These are phyloP conservation scores for Beauveria bassiana DNA, from an alignment of 2,329 filamentous ascomycete species.

Conservation along the genomic window DNA sequence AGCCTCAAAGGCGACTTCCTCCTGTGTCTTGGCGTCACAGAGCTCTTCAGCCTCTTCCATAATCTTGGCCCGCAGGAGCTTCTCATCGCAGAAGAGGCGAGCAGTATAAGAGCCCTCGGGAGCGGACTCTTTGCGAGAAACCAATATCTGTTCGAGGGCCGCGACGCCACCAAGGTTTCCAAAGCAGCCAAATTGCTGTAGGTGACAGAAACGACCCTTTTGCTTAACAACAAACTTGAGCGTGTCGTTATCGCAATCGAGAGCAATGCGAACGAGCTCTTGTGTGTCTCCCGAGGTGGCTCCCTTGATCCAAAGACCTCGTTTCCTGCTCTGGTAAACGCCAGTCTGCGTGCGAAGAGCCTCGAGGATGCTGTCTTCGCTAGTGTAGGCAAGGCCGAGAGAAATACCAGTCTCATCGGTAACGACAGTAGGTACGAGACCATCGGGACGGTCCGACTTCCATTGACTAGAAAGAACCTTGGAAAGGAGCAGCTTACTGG, in stretches of 20 bases:
- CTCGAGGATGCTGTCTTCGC: constrained; percentile 79
- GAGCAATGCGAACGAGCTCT: constrained; percentile 71
- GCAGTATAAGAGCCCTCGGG: constrained; percentile 91
- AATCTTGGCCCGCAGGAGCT: constrained; percentile 87
- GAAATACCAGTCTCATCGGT: constrained; percentile 80
- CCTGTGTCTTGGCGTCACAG: constrained; percentile 72
- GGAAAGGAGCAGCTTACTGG: constrained; percentile 49
- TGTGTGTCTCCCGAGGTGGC: constrained; percentile 91
- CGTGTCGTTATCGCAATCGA: constrained; percentile 93
- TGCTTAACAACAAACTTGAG: constrained; percentile 85
- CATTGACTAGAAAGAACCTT: constrained; percentile 68
- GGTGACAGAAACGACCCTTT: constrained; percentile 88
- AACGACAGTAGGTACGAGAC: constrained; percentile 82
- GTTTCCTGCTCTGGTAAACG: constrained; percentile 93
- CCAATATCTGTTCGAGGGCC: constrained; percentile 78
- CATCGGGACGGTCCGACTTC: constrained; percentile 74
- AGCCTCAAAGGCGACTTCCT: constrained; percentile 87
- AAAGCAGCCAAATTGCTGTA: constrained; percentile 88
- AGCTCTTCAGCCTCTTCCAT: constrained; percentile 97
- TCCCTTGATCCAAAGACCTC: constrained; percentile 94
- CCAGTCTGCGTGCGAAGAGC: constrained; percentile 70
- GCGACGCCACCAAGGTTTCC: constrained; percentile 75
- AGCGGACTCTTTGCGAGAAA: constrained; percentile 72
- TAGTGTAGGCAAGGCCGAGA: constrained; percentile 90
- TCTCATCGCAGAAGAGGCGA: constrained; percentile 82